phyloP scores from a whole-genome alignment of 2,329 filamentous ascomycete species.

The Hymenoscyphus scutula region DNA sequence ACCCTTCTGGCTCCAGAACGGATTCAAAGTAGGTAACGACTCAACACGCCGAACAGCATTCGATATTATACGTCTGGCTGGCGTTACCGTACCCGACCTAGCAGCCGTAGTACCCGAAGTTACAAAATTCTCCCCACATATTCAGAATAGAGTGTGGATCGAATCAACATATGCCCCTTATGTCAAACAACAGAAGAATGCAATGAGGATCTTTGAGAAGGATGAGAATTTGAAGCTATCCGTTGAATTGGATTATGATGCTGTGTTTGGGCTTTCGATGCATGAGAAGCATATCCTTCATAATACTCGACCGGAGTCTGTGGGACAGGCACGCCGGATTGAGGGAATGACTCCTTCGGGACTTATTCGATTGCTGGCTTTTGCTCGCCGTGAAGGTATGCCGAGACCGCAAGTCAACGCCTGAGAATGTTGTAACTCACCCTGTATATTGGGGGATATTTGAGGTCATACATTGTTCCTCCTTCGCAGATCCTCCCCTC shows the following conservation, averaged over 20 bases:
- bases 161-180: conserved; percentile 88
- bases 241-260: conserved; percentile 70
- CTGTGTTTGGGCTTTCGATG: conserved; percentile 70
- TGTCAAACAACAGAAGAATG: conserved; percentile 66
- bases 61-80: conserved; percentile 71
- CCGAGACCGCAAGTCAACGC: background rate
- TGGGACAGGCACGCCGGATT: conserved; percentile 84
- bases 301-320: conserved; percentile 71
- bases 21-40: conserved; percentile 68
- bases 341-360: conserved; percentile 72
- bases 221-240: conserved; percentile 78
- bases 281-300: conserved; percentile 74
- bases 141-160: conserved; percentile 71
- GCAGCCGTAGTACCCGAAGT: conserved; percentile 56
- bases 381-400: background rate
- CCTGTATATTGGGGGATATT: no score
- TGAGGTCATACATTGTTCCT: no score
- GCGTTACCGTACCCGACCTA: conserved; percentile 58
- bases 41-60: conserved; percentile 67
- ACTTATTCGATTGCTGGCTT: conserved; percentile 56
- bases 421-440: no score
- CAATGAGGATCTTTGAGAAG: conserved; percentile 64
- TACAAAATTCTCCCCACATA: conserved; percentile 50
- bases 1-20: conserved; percentile 64
- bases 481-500: no score